Evolutionary conservation across 2,329 filamentous ascomycete species (phyloP).

Genomic region (Beauveria varroae): DNA sequence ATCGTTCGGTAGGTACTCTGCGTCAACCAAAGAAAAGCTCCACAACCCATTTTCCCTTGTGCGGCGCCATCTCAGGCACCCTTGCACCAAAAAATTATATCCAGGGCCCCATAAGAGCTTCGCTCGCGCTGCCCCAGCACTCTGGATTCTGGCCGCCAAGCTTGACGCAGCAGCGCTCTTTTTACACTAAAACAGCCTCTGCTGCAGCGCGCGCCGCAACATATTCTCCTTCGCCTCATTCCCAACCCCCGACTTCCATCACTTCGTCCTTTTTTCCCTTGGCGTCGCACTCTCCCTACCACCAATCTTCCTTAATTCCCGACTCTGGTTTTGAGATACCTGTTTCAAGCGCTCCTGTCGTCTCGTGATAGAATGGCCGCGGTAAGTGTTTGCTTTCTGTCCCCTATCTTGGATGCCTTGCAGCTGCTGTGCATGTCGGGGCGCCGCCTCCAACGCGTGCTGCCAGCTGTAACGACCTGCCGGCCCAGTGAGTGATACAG

Average conservation of each 20-base stretch:
- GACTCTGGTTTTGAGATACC: background rate
- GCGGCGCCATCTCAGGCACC: background rate
- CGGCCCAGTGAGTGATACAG: slow-evolving; percentile 4
- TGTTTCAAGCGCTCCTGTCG: slow-evolving; percentile 18
- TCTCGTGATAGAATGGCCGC: slow-evolving; percentile 34
- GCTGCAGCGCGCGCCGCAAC: slow-evolving; percentile 7
- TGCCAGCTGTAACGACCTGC: slow-evolving; percentile 11
- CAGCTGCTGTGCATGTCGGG: slow-evolving; percentile 7
- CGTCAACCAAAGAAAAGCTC: background rate
- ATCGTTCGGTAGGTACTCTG: too few relatives aligned
- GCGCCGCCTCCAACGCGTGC: slow-evolving; percentile 4
- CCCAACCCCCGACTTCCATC: slow-evolving; percentile 4
- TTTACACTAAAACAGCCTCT: background rate
- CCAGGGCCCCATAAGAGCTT: slow-evolving; percentile 10
- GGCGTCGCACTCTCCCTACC: slow-evolving; percentile 10
- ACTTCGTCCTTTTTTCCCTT: slow-evolving; percentile 8
- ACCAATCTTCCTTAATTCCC: slow-evolving; percentile 7
- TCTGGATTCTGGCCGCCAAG: too few relatives aligned
- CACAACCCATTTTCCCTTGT: background rate
- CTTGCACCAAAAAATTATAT: slow-evolving; percentile 13
- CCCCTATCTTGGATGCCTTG: slow-evolving; percentile 12
- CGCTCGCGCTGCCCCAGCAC: too few relatives aligned
- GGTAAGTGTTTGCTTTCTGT: slow-evolving; percentile 26
- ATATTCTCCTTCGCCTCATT: slow-evolving; percentile 10
- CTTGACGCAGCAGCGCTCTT: background rate